Evolutionary conservation across 345 rosid genomes (phyloP).

Genomic region (Pistacia atlantica): DNA sequence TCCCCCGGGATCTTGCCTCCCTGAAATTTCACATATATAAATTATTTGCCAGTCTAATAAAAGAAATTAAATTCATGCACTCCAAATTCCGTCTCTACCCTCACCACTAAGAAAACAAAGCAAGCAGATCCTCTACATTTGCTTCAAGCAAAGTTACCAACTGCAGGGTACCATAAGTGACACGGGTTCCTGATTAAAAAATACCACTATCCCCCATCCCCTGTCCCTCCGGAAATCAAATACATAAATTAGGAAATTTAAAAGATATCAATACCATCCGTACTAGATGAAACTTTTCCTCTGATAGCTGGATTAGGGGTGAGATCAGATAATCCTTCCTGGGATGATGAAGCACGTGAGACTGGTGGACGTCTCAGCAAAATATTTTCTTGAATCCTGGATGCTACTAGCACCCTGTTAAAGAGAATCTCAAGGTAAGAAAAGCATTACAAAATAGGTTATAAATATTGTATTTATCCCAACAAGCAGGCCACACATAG

Average conservation of each 20-base stretch:
- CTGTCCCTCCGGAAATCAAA: neutral
- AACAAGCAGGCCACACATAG: neutral
- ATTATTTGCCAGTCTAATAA: neutral
- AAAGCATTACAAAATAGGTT: neutral
- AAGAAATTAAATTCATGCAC: neutral
- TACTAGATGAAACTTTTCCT: conserved; percentile 20
- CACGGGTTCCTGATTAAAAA: neutral
- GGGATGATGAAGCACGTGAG: conserved; percentile 30
- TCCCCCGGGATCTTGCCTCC: conserved; percentile 20
- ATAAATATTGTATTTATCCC: no score
- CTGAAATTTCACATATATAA: conserved; percentile 13
- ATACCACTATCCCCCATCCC: neutral
- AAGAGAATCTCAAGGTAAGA: neutral
- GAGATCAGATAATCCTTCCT: conserved; percentile 34
- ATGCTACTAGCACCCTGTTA: conserved; percentile 27
- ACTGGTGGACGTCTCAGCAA: conserved; percentile 28
- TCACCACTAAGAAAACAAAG: neutral
- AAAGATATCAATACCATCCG: conserved; percentile 24
- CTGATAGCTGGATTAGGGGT: conserved; percentile 19
- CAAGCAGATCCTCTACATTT: neutral
- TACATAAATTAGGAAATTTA: neutral
- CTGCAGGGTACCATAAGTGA: neutral
- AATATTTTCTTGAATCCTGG: conserved; percentile 30
- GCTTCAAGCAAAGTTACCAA: neutral
- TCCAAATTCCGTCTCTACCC: neutral